Evolutionary conservation across 106 monocot species (phyloP), one percentile per base, ranked within the genome.

Genomic region (Acorus gramineus): DNA sequence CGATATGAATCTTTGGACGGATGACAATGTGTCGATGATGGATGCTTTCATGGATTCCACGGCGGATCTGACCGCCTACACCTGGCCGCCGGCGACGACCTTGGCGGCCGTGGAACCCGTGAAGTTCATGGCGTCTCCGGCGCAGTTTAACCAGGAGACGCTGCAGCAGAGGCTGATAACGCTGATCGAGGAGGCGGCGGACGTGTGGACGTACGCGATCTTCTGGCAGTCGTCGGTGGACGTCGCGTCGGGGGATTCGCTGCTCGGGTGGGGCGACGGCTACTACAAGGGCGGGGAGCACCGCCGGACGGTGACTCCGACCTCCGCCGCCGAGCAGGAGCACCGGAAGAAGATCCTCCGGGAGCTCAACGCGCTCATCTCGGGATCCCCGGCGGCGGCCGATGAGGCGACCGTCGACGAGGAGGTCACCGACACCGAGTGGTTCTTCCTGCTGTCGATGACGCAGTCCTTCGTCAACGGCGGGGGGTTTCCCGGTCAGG

Each of bases 151-250:
- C 6, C n/a, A 7, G 56, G 56, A 57, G 4, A n/a, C 56, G n/a
- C 56, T 57, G 56, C 56, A 57, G 9, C n/a, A 57, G 8, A 9
- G 56, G 4, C 56, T 57, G 9, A 8, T 11, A 13, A 12, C 56
- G 9, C 56, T 57, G n/a, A 57, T 57, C n/a, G 56, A 57, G 56
- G 56, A 12, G 4, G 56, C 56, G 9, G 4, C n/a, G 8, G 56
- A 57, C n/a, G 13, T 8, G n/a, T 57, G 56, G 56, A 57, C 56
- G 6, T 57, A 57, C 12, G 56, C 56, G n/a, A 57, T 57, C 56
- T 57, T 57, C 56, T 57, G 56, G 56, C 56, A 13, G n/a, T 9
- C n/a, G n/a, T 57, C n/a, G 4, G 56, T 57, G 4, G 56, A 57
- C 12, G n/a, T 13, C 12, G 4, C n/a, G 9, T 9, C n/a, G 4